These are phyloP conservation scores for Camelina sativa DNA, from an alignment of 345 rosid species.

Conservation along the genomic window DNA sequence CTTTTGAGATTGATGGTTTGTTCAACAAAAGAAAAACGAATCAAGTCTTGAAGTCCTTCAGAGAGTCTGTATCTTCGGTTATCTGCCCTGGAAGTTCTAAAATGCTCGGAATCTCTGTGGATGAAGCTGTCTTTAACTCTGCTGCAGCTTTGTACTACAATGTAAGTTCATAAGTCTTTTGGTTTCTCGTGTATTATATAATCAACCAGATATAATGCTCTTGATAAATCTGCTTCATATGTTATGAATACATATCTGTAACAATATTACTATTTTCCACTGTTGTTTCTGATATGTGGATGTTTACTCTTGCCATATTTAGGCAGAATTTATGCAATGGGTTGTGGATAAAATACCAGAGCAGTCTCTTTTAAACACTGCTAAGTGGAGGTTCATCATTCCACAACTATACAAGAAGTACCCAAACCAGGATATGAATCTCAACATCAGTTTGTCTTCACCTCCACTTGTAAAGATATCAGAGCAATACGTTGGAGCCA, in stretches of 20 bases:
- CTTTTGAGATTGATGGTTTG: conserved; percentile 80
- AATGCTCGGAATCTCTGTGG: conserved; percentile 91
- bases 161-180: conserved; percentile 57
- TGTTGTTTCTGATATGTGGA: conserved; percentile 27
- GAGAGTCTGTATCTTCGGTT: conserved; percentile 52
- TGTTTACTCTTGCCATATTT: conserved; percentile 40
- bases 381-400: conserved; percentile 85
- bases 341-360: conserved; percentile 87
- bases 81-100: conserved; percentile 64
- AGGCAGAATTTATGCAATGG: conserved; percentile 96
- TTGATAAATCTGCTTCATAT: conserved; percentile 7
- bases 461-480: conserved; percentile 77
- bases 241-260: not conserved
- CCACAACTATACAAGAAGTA: conserved; percentile 92
- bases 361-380: conserved; percentile 87
- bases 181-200: not conserved
- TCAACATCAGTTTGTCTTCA: conserved; percentile 79
- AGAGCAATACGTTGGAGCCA: conserved; percentile 68
- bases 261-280: not conserved
- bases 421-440: conserved; percentile 84
- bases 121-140: conserved; percentile 87
- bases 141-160: conserved; percentile 85
- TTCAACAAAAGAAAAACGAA: conserved; percentile 56
- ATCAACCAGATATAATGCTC: not conserved
- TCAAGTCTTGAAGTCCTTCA: conserved; percentile 29